Evolutionary conservation across 306 rosid genomes (phyloP), one percentile per base, ranked within the genome.

Genomic region (Echinosophora koreensis): DNA sequence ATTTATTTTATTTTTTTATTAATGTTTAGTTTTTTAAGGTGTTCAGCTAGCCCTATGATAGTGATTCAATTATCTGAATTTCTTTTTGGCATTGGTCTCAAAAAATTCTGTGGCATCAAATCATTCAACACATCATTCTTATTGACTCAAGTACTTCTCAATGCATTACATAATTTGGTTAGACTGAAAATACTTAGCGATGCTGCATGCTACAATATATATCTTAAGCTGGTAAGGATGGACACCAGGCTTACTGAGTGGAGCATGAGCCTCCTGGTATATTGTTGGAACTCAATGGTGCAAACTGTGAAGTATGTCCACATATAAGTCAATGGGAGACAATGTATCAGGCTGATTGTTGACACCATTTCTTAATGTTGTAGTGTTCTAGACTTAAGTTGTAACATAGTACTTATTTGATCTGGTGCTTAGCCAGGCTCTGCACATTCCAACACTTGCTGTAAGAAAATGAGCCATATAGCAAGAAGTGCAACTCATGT

Each of bases 261-360:
- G 79, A 71, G 57, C 62, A 41, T 76, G 74, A 56, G 54, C 56
- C 46, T 27, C 51, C 44, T 18, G 46, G 57, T 64, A 46, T 54
- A 69, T 54, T 54, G 61, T 54, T 39, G 32, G 34, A 62, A 58
- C 69, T 69, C 67, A 38, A 32, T 38, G 6, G 38, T 35, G 69
- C 47, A 41, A 41, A 41, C 47, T 35, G 70, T 54, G 4, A 57
- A 54, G 76, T 63, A 32, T 75, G 68, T 13, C 41, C 68, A 5
- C 15, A 10, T 54, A 9, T 56, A 52, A 75, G 66, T 16, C 14
- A 69, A 37, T 69, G 69, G 57, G 49, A 62, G 67, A 44, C 39
- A 39, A 68, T 50, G 14, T 57, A 16, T 22, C 41, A 13, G 17
- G 51, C 14, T 78, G 59, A 78, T 35, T 44, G 11, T 66, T 46